Base-by-base conservation (phyloP, 1,284 basidiomycete genomes). In the Omphalotus olearius region DNA sequence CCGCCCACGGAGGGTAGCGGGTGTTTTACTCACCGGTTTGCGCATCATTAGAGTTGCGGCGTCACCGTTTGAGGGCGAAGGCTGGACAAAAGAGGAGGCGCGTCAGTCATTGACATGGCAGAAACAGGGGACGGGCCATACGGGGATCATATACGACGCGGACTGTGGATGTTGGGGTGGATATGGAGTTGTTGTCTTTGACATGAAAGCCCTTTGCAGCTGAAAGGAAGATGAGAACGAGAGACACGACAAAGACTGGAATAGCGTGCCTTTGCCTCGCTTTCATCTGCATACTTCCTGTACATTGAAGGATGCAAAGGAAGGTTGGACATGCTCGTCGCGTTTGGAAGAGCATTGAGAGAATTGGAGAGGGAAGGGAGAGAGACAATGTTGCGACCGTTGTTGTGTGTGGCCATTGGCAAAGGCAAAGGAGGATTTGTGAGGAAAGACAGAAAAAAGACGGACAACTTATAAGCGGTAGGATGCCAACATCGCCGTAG, bases 291-390 rank as follows among this genome's bases (percentile, higher is more conserved):
- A 38, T 79, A 75, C 50, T 80, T 76, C 0, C 80, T 77, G 57
- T 84, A 83, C 80, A 83, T 85, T 65, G 75, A 76, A 1, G 76
- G 80, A 66, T 89, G 86, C 1, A 89, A 68, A 0, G 79, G 69
- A 26, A 89, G 74, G 58, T 73, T 74, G 58, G 79, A 75, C 48
- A 89, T 71, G 68, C 75, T 83, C 59, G 79, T 85, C 2, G 85
- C 87, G 57, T 84, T 78, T 0, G 85, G 85, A 20, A 89, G 74
- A 0, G 77, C 72, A 44, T 83, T 80, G 52, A 89, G 77, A 1
- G 79, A 76, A 45, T 73, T 79, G 13, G 86, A 82, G 46, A 89
- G 70, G 59, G 80, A 83, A 14, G 87, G 87, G 59, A 86, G 80
- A 7, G 86, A 73, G 66, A 86, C 73, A 60, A 88, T 77, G 62